phyloP scores from a whole-genome alignment of 345 rosid species.

The Eucalyptus sp. region DNA sequence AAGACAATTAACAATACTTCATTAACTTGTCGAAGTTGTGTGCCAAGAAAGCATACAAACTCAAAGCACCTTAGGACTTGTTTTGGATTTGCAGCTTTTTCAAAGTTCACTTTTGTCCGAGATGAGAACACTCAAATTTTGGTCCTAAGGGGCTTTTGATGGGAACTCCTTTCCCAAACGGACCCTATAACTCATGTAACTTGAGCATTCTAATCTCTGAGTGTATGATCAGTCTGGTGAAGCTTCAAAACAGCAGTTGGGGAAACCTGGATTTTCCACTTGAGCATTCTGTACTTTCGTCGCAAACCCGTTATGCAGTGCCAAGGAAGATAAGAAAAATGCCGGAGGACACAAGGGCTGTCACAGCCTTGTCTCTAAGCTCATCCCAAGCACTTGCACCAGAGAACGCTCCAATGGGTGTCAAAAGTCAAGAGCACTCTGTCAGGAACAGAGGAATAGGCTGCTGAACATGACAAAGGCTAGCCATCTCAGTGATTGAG shows the following conservation, averaged over 20 bases:
- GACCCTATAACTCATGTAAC: background rate
- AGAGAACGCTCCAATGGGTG: background rate
- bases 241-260: background rate
- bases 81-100: no score
- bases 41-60: no score
- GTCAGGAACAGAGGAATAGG: background rate
- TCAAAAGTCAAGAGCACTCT: background rate
- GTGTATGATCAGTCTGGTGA: background rate
- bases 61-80: no score
- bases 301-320: background rate
- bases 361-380: background rate
- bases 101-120: background rate
- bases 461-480: background rate
- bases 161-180: background rate
- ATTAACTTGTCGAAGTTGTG: background rate
- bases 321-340: background rate
- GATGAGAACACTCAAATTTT: background rate
- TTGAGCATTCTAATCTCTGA: background rate
- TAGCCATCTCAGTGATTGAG: background rate
- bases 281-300: background rate
- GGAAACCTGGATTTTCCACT: background rate
- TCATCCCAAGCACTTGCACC: background rate
- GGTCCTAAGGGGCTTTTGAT: accelerated
- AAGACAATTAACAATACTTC: background rate
- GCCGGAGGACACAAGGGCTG: background rate